phyloP scores from a whole-genome alignment of 2,329 filamentous ascomycete species.

The Fusarium brachygibbosum region DNA sequence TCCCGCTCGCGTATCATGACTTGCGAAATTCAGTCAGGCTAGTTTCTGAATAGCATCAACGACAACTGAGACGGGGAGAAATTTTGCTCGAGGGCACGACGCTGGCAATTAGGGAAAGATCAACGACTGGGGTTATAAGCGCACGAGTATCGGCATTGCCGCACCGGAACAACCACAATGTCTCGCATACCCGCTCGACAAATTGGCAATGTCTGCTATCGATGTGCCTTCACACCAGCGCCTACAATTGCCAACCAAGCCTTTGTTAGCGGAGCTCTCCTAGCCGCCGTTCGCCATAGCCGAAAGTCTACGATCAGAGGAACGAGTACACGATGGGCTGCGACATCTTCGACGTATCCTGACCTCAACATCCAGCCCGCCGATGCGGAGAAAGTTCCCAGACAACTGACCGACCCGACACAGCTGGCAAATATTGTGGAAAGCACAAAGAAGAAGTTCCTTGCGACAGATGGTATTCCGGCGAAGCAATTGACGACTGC shows the following conservation, averaged over 20 bases:
- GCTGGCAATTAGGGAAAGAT: background rate
- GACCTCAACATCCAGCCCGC: conserved; percentile 32
- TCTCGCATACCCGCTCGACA: conserved; percentile 53
- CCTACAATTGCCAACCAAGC: conserved; percentile 44
- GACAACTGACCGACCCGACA: conserved; percentile 55
- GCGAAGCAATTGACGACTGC: conserved; percentile 58
- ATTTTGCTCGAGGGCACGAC: conserved; percentile 10
- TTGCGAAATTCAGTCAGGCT: conserved; percentile 23
- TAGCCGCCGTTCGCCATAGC: conserved; percentile 30
- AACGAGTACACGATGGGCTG: conserved; percentile 47
- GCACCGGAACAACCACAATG: conserved; percentile 51
- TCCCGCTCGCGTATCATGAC: conserved; percentile 30
- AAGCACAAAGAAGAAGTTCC: conserved; percentile 59
- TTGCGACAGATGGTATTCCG: conserved; percentile 61
- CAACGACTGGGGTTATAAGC: background rate
- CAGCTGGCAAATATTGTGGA: conserved; percentile 59
- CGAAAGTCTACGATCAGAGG: conserved; percentile 26
- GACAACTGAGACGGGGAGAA: conserved; percentile 12
- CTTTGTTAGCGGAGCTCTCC: conserved; percentile 46
- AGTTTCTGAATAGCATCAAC: conserved; percentile 28
- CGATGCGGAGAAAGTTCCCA: conserved; percentile 38
- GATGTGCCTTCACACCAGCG: conserved; percentile 56
- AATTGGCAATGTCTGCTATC: conserved; percentile 59
- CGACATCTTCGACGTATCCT: conserved; percentile 43
- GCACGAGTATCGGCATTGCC: background rate